Base-by-base conservation (phyloP, 2,329 filamentous ascomycete species). In the Amesomyces nigricolor region DNA sequence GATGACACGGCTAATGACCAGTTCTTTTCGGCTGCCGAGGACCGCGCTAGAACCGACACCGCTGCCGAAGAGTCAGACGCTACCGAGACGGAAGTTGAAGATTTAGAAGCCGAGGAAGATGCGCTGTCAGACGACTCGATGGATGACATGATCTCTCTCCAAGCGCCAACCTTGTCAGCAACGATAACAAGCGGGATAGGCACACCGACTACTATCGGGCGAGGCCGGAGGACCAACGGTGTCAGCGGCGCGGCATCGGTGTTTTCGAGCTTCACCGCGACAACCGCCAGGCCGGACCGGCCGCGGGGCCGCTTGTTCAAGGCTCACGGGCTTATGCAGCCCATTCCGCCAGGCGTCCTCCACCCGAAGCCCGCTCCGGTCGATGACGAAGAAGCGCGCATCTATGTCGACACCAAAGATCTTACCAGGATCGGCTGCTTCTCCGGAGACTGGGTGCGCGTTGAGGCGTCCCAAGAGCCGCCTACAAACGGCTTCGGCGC, bases 381-480 rank as follows among this genome's bases (percentile, higher is more conserved):
- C 26, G 91, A 96, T 58, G 94, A 99, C 58, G 91, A 96, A 61
- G 87, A 95, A 63, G 86, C 89, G 1, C 85, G 94, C 47, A 81
- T 97, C 2, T 99, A 92, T 65, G 91, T 99, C 5, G 91, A 96
- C 64, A 87, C 95, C 7, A 86, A 83, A 55, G 89, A 89, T 1
- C 73, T 99, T 17, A 87, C 89, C 13, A 91, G 91, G 63, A 87
- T 99, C 52, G 91, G 92, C 14, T 97, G 92, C 70, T 99, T 99
- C 68, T 97, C 92, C 0, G 94, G 94, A 30, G 94, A 99, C 67
- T 99, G 94, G 94, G 90, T 96, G 10, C 85, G 87, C 19, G 77
- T 96, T 10, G 90, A 96, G 71, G 79, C 83, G 5, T 81, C 88
- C 0, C 80, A 88, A 61, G 89, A 91, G 66, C 87, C 89, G 57